A percentile compares a stretch with the other conserved stretches of the same genome.
Conservation (phyloP, 2,329 filamentous ascomycete genomes). For the Metarhizium sp. region DNA sequence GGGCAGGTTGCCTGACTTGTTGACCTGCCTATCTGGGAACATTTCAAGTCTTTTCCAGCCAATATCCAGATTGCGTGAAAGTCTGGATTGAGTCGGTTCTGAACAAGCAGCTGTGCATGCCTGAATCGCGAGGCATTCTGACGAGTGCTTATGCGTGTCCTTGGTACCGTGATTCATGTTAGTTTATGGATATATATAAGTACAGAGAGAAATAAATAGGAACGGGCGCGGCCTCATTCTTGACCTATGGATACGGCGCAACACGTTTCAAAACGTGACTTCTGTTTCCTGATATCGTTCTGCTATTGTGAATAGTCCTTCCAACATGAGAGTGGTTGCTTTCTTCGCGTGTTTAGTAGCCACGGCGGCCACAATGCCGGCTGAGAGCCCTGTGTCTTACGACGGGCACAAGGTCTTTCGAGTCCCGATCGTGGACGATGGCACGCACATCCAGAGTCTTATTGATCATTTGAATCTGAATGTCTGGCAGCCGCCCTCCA, state of each 20-base stretch:
- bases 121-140: too few relatives aligned
- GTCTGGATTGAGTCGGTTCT: too few relatives aligned
- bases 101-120: too few relatives aligned
- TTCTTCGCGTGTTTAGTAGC: slow-evolving; percentile 10
- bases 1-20: background rate
- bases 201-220: too few relatives aligned
- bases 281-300: background rate
- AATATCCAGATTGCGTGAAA: background rate
- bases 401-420: slow-evolving; percentile 36
- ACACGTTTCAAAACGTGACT: background rate
- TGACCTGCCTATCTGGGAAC: background rate
- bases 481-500: slow-evolving; percentile 26
- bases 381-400: slow-evolving; percentile 23
- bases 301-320: background rate
- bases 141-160: too few relatives aligned
- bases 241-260: too few relatives aligned
- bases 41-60: background rate
- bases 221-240: too few relatives aligned
- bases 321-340: slow-evolving; percentile 11
- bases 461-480: slow-evolving; percentile 23
- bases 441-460: slow-evolving; percentile 22
- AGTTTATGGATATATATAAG: too few relatives aligned
- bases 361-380: slow-evolving; percentile 9
- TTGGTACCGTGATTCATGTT: too few relatives aligned
- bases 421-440: slow-evolving; percentile 25